These are phyloP conservation scores for Eimeria falciformis DNA, from an alignment of 169 alveolate genomes.

Conservation along the genomic window DNA sequence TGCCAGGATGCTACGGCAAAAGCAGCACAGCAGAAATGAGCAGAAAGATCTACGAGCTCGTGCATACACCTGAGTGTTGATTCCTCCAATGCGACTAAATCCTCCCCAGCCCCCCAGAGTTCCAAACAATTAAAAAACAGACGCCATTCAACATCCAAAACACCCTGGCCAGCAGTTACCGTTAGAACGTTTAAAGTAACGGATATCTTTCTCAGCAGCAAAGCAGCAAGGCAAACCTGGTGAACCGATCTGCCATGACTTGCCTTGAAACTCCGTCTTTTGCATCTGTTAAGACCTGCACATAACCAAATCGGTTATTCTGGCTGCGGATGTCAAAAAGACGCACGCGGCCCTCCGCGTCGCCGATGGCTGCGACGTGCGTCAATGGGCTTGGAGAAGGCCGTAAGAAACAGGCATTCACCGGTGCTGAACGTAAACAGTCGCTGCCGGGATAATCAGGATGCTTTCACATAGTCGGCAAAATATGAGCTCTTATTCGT, in stretches of 20 bases:
- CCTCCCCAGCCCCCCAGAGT: too few relatives aligned
- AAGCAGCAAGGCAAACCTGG: background rate
- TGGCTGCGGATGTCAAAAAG: background rate
- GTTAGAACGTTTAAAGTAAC: too few relatives aligned
- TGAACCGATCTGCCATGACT: background rate
- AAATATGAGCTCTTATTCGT: too few relatives aligned
- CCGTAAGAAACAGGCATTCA: background rate
- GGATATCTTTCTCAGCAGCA: too few relatives aligned
- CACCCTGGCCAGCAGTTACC: too few relatives aligned
- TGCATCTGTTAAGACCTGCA: conserved; percentile 3
- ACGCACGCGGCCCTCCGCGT: background rate
- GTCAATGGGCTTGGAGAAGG: background rate
- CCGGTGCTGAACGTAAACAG: background rate
- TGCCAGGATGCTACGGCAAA: background rate
- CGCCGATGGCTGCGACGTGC: background rate
- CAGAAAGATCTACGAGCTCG: too few relatives aligned
- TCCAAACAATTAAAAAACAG: too few relatives aligned
- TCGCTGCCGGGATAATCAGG: too few relatives aligned
- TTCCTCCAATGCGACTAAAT: too few relatives aligned
- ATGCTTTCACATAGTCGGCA: too few relatives aligned
- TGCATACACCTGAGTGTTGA: too few relatives aligned
- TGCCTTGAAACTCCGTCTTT: conserved; percentile 22
- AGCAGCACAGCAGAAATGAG: background rate
- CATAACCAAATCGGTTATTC: background rate
- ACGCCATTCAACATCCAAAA: background rate